Evolutionary conservation across 2,329 filamentous ascomycete genomes (phyloP).

Genomic region (Microcyclospora tardicrescens): DNA sequence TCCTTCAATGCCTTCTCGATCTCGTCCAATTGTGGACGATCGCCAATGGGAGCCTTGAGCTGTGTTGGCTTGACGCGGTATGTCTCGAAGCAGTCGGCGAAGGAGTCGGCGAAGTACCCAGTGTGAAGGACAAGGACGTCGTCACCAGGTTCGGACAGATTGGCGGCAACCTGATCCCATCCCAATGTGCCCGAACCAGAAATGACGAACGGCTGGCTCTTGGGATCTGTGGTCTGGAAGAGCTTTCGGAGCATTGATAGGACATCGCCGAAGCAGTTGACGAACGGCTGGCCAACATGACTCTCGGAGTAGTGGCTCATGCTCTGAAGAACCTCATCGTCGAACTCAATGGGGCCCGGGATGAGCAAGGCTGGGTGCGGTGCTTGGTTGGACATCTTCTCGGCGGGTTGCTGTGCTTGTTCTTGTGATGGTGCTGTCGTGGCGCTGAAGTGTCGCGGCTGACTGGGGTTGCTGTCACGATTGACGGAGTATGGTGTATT

Average conservation of each 20-base stretch:
- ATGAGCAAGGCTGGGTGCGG: conserved; percentile 71
- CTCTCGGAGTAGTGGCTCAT: conserved; percentile 96
- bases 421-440: conserved; percentile 13
- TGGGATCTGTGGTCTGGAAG: conserved; percentile 75
- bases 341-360: conserved; percentile 94
- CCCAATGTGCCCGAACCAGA: conserved; percentile 90
- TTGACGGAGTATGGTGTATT: conserved; percentile 53
- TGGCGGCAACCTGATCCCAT: conserved; percentile 93
- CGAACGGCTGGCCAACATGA: conserved; percentile 81
- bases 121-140: conserved; percentile 87
- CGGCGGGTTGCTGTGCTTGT: conserved; percentile 15
- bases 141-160: conserved; percentile 79
- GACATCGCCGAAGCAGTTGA: conserved; percentile 81
- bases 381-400: conserved; percentile 45
- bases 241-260: conserved; percentile 80
- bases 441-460: conserved; percentile 9
- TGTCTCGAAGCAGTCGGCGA: conserved; percentile 79
- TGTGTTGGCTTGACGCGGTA: conserved; percentile 88
- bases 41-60: conserved; percentile 77
- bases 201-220: conserved; percentile 82
- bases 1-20: conserved; percentile 78
- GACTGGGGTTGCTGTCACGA: conserved; percentile 34
- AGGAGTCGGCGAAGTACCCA: conserved; percentile 93
- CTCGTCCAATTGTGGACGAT: conserved; percentile 71
- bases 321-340: conserved; percentile 86